Conservation (phyloP, 78 protist genomes). For the Chrysochromulina tobinii region DNA sequence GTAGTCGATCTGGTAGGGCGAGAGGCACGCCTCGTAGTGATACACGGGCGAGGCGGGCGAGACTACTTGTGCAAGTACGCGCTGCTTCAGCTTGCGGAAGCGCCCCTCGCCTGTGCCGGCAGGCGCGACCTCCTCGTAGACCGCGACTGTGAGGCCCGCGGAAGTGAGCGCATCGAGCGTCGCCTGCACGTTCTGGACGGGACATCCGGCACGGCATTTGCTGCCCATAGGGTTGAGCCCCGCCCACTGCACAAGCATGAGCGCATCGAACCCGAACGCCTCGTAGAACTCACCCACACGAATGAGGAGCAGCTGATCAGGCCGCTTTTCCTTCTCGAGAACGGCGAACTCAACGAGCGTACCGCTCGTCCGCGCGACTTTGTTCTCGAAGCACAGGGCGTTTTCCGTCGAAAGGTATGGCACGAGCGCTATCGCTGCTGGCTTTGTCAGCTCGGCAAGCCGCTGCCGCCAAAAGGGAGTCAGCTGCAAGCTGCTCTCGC, state of each 20-base stretch:
- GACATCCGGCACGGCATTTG: not conserved
- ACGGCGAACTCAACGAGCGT: slow-evolving; percentile 20
- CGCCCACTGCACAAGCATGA: slow-evolving; percentile 31
- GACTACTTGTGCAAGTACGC: not conserved
- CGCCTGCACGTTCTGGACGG: slow-evolving; percentile 1
- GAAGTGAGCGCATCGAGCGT: slow-evolving; percentile 18
- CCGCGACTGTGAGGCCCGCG: slow-evolving; percentile 36
- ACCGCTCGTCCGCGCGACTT: not conserved
- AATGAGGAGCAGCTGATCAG: not conserved
- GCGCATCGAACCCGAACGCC: slow-evolving; percentile 39
- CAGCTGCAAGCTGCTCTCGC: not conserved
- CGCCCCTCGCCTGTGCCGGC: no score
- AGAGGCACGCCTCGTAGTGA: slow-evolving; percentile 32
- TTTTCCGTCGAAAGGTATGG: not conserved
- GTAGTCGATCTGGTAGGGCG: not conserved
- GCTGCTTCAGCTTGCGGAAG: no score
- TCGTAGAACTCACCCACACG: slow-evolving; percentile 20
- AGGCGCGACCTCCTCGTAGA: slow-evolving; percentile 37
- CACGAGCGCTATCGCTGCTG: not conserved
- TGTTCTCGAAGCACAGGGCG: not conserved
- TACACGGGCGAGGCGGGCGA: slow-evolving; percentile 10
- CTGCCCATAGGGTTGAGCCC: slow-evolving; percentile 31
- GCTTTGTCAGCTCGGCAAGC: not conserved
- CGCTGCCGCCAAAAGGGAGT: not conserved
- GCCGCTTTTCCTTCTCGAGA: slow-evolving; percentile 12